Conservation (phyloP, 306 rosid genomes). For the Hippophae gyantsensis region DNA sequence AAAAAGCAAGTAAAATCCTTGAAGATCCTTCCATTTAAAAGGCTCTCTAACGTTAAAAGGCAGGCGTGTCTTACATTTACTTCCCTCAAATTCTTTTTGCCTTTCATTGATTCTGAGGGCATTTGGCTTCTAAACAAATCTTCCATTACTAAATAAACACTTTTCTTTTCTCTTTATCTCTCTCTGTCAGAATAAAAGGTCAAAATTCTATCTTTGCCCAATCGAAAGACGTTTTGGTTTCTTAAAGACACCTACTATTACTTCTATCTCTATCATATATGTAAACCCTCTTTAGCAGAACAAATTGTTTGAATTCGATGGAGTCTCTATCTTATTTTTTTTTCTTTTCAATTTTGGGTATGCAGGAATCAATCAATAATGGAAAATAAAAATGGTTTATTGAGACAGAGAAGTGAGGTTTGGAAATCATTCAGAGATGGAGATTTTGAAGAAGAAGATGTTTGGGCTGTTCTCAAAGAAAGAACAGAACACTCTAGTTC, state of each 20-base stretch:
- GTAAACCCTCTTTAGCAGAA: conserved; percentile 7
- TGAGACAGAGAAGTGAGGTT: conserved; percentile 47
- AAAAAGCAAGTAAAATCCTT: conserved; percentile 19
- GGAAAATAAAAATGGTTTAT: conserved; percentile 42
- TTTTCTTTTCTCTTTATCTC: no score
- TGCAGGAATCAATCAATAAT: conserved; percentile 34
- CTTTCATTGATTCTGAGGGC: conserved; percentile 18
- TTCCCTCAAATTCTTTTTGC: conserved; percentile 7
- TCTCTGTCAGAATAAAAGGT: conserved; percentile 23
- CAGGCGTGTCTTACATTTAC: conserved; percentile 29
- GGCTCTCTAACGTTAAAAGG: conserved; percentile 13
- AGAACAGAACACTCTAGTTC: conserved; percentile 14
- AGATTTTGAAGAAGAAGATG: conserved; percentile 77
- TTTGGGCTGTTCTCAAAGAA: conserved; percentile 58
- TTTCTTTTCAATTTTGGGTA: conserved; percentile 1
- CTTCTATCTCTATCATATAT: no score
- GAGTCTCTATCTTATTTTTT: conserved; percentile 2
- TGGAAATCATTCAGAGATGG: conserved; percentile 84
- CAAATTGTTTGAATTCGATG: background rate
- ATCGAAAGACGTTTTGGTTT: no score
- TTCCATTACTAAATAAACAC: conserved; percentile 1
- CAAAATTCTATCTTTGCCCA: conserved; percentile 6
- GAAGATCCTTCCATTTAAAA: conserved; percentile 26
- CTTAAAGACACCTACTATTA: no score
- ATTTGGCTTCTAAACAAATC: conserved; percentile 23